Percentiles rank a stretch among this genome's conserved stretches.
phyloP scores from a whole-genome alignment of 1,284 basidiomycete genomes.

The Puccinia brachypodii region DNA sequence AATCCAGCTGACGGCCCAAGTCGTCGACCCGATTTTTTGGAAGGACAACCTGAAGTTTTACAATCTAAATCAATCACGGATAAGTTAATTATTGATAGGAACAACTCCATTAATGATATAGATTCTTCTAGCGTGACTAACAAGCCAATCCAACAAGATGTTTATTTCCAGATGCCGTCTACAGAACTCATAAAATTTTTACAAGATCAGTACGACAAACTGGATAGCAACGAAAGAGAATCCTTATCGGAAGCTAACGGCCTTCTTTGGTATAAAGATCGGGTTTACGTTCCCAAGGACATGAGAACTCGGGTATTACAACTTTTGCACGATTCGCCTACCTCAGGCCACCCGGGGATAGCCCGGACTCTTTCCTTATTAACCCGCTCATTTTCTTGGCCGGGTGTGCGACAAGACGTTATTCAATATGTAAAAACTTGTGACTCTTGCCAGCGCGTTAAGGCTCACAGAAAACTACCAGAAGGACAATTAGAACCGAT shows the following conservation, averaged over 20 bases:
- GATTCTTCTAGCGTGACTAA: background rate
- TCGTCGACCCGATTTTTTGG: background rate
- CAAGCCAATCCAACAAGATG: background rate
- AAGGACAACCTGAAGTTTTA: background rate
- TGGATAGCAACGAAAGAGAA: background rate
- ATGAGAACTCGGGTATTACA: background rate
- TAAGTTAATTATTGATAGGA: background rate
- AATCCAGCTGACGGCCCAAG: background rate
- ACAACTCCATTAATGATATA: background rate
- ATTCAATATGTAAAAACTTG: background rate
- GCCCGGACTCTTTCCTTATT: background rate
- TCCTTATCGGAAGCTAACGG: background rate
- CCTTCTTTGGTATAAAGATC: background rate
- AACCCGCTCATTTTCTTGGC: conserved; percentile 11
- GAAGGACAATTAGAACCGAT: background rate
- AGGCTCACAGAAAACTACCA: background rate
- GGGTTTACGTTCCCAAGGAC: background rate
- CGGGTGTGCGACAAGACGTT: background rate
- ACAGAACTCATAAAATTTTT: background rate
- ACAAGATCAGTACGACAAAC: background rate
- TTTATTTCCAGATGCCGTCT: background rate
- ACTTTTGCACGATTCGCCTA: background rate
- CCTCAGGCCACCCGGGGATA: background rate
- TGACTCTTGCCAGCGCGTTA: background rate
- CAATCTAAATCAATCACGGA: background rate